Evolutionary conservation across 345 rosid species (phyloP), one percentile per base, ranked within the genome.

Genomic region (Eucalyptus urophylla): DNA sequence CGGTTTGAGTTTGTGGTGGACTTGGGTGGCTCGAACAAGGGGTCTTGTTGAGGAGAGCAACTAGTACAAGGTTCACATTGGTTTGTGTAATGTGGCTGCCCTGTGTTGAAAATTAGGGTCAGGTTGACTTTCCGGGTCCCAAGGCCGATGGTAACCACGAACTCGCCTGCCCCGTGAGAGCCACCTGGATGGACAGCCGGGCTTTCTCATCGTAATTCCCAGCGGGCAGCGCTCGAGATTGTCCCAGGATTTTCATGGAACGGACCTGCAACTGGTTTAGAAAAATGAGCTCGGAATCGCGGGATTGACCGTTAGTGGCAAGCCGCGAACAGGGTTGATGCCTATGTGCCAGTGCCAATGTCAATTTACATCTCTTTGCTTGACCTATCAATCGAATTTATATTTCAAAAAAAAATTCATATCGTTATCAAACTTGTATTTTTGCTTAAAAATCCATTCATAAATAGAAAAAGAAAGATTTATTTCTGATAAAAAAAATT

Each of bases 81-180:
- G 88, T 29, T 91, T 91, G 88, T 3, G 92, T 88, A 24, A 87
- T 7, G 86, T 27, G 56, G 14, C 92, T 92, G 44, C 92, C 90
- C 6, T 53, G 92, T 90, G 86, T 92, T 92, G 2, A 92, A 88
- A 19, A 89, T 14, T 43, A 89, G 54, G 22, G 76, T 31, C 56
- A 91, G 67, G 40, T 88, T 87, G 6, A 49, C n/a, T 24, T 31
- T 50, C 10, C 89, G 91, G 16, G 90, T 92, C 50, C 93, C 91
- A 11, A 92, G 86, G n/a, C 86, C 90, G 0, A 89, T 37, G 2
- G 89, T 83, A 21, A 88, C 91, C 53, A 47, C 49, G 17, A 56
- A 87, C 14, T 50, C 67, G 17, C 88, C 89, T 1, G 69, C 37
- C 27, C 89, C 37, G 3, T 14, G 45, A 37, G 45, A 19, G 45